Base-by-base conservation (phyloP, 2,329 filamentous ascomycete genomes). In the Neonectria faginata region DNA sequence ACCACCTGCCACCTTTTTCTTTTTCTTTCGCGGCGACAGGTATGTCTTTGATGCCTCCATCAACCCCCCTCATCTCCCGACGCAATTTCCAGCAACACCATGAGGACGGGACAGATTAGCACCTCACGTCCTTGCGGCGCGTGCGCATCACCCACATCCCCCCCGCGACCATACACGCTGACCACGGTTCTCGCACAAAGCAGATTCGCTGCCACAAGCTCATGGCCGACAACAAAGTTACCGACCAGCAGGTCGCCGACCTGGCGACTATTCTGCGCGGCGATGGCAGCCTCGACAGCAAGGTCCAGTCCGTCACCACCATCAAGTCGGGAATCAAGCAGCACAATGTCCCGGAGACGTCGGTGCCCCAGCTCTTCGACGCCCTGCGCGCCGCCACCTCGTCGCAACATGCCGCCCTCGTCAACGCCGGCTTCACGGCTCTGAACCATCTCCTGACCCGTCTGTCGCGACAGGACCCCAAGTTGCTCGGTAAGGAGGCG, bases 271-370 rank as follows among this genome's bases (percentile, higher is more conserved):
- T 88, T 65, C 78, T 89, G 59, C 82, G 82, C 77, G 86, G 88
- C 71, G 91, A 92, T 72, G 85, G 86, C 41, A 85, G 88, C 53
- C 83, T 92, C 72, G 91, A 94, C 73, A 80, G 85, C 56, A 94
- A 94, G 77, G 85, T 93, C 68, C 84, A 88, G 68, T 86, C 88
- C 58, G 88, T 97, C 72, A 92, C 89, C 64, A 85, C 83, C 73
- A 84, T 94, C 79, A 97, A 97, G 81, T 94, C 92, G 47, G 88
- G 89, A 77, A 97, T 97, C 84, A 97, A 97, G 79, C 94, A 97
- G 79, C 91, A 92, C 77, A 94, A 94, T 82, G 92, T 97, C 50
- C 93, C 93, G 65, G 93, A 97, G 70, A 80, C 81, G 59, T 87
- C 85, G 73, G 87, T 97, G 72, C 81, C 88, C 27, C 84, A 88